Evolutionary conservation across 106 monocot genomes (phyloP).

Genomic region (Hemerocallis citrina): DNA sequence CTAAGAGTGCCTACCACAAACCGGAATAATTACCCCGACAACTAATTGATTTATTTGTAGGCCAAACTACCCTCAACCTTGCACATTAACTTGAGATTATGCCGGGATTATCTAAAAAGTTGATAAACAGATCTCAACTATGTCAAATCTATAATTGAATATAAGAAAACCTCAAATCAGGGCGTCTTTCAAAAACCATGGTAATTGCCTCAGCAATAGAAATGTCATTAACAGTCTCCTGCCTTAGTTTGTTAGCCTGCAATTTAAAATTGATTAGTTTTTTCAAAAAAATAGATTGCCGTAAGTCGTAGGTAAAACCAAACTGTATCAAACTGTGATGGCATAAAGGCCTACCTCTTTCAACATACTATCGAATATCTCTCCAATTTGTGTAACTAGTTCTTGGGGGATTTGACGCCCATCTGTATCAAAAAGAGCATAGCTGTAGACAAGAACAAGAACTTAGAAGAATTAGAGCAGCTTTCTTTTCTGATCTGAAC

Average conservation of each 20-base stretch:
- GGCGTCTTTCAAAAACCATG: conserved; percentile 46
- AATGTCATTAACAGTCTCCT: conserved; percentile 55
- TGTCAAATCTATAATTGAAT: not conserved
- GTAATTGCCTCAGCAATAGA: conserved; percentile 66
- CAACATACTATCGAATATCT: conserved; percentile 67
- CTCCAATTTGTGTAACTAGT: conserved; percentile 63
- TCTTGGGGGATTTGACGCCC: conserved; percentile 85
- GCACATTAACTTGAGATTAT: too few species aligned
- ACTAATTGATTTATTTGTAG: too few species aligned
- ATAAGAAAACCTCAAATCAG: conserved; percentile 58
- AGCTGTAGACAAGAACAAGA: conserved; percentile 31
- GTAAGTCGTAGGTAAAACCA: too few species aligned
- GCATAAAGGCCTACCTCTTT: conserved; percentile 37
- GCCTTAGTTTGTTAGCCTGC: conserved; percentile 73
- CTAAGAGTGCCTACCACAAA: too few species aligned
- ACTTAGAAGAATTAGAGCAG: not conserved
- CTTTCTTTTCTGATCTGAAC: too few species aligned
- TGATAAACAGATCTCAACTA: too few species aligned
- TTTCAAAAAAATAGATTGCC: too few species aligned
- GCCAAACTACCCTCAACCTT: too few species aligned
- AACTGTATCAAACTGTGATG: too few species aligned
- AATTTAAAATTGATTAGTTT: conserved; percentile 9
- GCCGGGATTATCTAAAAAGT: too few species aligned
- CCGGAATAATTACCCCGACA: too few species aligned
- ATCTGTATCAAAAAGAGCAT: conserved; percentile 88